Conservation (phyloP, 148 eudicot genomes). For the Talinum fruticosum region DNA sequence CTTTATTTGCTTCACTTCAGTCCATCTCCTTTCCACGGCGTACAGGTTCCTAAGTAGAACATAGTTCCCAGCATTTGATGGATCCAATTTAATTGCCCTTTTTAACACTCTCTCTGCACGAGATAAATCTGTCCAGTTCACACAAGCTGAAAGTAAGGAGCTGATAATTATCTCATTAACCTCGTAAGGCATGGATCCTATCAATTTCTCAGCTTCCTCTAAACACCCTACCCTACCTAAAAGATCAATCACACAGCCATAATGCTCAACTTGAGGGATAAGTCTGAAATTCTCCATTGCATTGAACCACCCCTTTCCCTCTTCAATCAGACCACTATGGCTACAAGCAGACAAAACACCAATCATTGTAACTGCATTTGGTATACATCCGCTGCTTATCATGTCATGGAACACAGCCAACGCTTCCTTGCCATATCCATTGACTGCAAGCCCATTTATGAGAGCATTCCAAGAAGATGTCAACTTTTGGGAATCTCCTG, state of each 20-base stretch:
- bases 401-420: conserved; percentile 51
- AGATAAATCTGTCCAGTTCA: conserved; percentile 43
- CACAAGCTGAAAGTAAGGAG: conserved; percentile 75
- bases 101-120: conserved; percentile 61
- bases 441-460: conserved; percentile 77
- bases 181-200: conserved; percentile 71
- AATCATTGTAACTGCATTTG: conserved; percentile 65
- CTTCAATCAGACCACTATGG: conserved; percentile 75
- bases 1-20: conserved; percentile 58
- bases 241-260: conserved; percentile 78
- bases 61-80: conserved; percentile 55
- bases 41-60: conserved; percentile 65
- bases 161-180: conserved; percentile 69
- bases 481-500: conserved; percentile 39
- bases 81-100: conserved; percentile 43
- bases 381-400: conserved; percentile 43
- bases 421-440: conserved; percentile 65
- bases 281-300: conserved; percentile 48
- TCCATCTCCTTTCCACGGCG: conserved; percentile 69
- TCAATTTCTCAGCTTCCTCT: conserved; percentile 72
- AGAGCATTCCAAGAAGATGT: conserved; percentile 74
- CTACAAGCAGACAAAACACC: conserved; percentile 81
- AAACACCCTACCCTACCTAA: conserved; percentile 64
- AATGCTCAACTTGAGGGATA: conserved; percentile 65
- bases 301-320: conserved; percentile 62